Conservation (phyloP, 257 asterid species). For the Primulina tabacum region DNA sequence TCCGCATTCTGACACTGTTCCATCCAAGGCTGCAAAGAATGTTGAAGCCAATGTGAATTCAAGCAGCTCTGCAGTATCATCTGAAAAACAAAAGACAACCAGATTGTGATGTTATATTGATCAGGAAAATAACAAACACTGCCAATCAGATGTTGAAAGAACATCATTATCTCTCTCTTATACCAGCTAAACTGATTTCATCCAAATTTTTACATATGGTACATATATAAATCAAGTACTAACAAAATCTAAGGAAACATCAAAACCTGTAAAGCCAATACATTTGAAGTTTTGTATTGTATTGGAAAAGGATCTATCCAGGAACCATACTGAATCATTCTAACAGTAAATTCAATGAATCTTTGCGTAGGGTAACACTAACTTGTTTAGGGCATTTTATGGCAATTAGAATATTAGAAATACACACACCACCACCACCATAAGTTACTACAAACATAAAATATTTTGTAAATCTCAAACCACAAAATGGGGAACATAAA, state of each 20-base stretch:
- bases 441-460: neutral
- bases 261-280: conserved; percentile 15
- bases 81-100: conserved; percentile 43
- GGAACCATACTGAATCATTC: neutral
- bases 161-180: neutral
- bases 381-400: conserved; percentile 3
- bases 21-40: conserved; percentile 63
- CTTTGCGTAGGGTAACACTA: neutral
- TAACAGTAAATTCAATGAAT: neutral
- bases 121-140: conserved; percentile 13
- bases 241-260: conserved; percentile 1
- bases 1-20: conserved; percentile 66
- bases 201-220: neutral
- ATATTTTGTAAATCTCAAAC: neutral
- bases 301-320: neutral
- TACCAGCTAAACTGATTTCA: neutral
- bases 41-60: conserved; percentile 59
- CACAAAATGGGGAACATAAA: neutral
- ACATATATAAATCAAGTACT: conserved; percentile 1
- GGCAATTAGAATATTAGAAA: conserved; percentile 9
- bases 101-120: conserved; percentile 9
- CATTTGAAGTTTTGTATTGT: neutral
- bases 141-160: conserved; percentile 9
- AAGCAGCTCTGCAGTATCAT: conserved; percentile 65
- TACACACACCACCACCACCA: conserved; percentile 1